These are phyloP conservation scores for Anethum foeniculum DNA, from an alignment of 140 eudicot species.

Conservation along the genomic window DNA sequence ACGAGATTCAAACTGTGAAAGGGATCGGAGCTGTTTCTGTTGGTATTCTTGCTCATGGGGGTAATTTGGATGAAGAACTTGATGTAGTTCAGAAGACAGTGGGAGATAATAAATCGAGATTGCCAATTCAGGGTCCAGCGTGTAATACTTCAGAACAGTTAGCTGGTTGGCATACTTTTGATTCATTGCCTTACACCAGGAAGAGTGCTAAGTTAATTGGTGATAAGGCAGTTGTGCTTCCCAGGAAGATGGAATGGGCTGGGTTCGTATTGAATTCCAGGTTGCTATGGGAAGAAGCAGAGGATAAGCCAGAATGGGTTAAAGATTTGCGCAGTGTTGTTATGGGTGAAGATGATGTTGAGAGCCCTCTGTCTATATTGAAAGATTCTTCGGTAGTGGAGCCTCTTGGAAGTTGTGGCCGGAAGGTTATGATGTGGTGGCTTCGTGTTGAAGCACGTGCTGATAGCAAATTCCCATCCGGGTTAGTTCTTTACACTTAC, in stretches of 20 bases:
- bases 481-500: constrained; percentile 43
- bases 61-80: constrained; percentile 44
- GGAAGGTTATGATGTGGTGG: constrained; percentile 95
- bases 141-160: constrained; percentile 77
- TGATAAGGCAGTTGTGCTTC: constrained; percentile 78
- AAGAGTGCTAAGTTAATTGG: constrained; percentile 74
- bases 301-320: constrained; percentile 74
- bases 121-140: constrained; percentile 92
- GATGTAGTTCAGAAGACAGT: constrained; percentile 26
- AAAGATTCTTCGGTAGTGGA: constrained; percentile 71
- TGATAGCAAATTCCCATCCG: constrained; percentile 88
- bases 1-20: constrained; percentile 87
- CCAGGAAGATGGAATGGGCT: constrained; percentile 88
- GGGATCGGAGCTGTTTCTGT: constrained; percentile 85
- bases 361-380: constrained; percentile 68
- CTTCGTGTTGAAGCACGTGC: constrained; percentile 98
- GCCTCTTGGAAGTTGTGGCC: constrained; percentile 92
- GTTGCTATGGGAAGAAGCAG: constrained; percentile 72
- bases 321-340: constrained; percentile 49
- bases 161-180: constrained; percentile 81
- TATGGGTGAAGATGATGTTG: constrained; percentile 43
- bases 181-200: constrained; percentile 37
- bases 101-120: constrained; percentile 33
- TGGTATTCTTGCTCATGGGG: constrained; percentile 75
- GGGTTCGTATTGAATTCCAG: constrained; percentile 87